Evolutionary conservation across 2,329 filamentous ascomycete genomes (phyloP).

Genomic region (Chaetoscypha palmicola): DNA sequence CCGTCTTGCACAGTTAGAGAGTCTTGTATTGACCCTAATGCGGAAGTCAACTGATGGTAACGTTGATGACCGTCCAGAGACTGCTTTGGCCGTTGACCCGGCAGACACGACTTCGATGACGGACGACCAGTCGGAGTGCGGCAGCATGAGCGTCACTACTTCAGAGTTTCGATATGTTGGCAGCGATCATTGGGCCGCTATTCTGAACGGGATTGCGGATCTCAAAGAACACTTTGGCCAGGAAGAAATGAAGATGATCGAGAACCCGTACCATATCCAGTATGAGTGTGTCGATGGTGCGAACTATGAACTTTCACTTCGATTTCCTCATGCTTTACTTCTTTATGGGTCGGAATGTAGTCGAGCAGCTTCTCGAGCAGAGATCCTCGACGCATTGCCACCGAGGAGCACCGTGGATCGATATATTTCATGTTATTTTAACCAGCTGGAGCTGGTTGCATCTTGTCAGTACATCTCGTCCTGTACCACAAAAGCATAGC

Average conservation of each 20-base stretch:
- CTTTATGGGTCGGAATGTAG: not conserved
- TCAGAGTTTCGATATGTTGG: conserved; percentile 28
- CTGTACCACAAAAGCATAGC: conserved; percentile 12
- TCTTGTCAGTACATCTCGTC: conserved; percentile 17
- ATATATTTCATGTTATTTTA: not conserved
- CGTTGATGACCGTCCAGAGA: conserved; percentile 13
- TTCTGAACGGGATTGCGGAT: conserved; percentile 27
- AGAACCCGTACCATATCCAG: conserved; percentile 15
- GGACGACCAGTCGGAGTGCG: conserved; percentile 23
- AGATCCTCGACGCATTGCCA: not conserved
- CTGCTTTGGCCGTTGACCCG: conserved; percentile 16
- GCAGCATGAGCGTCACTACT: conserved; percentile 24
- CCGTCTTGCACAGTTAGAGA: conserved; percentile 25
- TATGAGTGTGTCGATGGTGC: conserved; percentile 23
- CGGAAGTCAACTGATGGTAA: conserved; percentile 17
- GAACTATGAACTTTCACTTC: conserved; percentile 11
- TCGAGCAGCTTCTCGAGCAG: not conserved
- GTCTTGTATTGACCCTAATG: conserved; percentile 23
- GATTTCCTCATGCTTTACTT: not conserved
- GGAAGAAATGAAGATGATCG: conserved; percentile 14
- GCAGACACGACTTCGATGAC: conserved; percentile 17
- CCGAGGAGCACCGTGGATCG: not conserved
- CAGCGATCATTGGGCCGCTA: conserved; percentile 29
- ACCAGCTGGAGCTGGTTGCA: conserved; percentile 8
- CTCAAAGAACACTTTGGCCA: conserved; percentile 22